Base-by-base conservation (phyloP, 1,284 basidiomycete species). In the Naganishia albida region DNA sequence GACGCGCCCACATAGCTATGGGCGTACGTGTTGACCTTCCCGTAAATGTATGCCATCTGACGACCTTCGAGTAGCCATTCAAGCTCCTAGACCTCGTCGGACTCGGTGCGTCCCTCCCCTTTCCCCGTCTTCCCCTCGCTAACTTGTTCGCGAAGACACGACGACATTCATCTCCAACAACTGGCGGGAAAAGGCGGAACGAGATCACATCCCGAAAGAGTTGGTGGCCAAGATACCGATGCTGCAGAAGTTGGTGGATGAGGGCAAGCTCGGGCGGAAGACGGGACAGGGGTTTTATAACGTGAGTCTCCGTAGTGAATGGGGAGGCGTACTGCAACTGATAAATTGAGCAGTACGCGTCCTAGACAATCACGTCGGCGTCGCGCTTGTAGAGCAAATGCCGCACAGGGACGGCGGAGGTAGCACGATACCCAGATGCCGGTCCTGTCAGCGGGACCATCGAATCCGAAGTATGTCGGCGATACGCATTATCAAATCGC, bases 71-170 rank as follows among this genome's bases (percentile, higher is more conserved):
- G 72, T 78, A 83, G 70, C 84, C 84, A 28, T 81, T 85, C 71
- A 82, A 84, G 73, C 78, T 85, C 10, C 79, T 82, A 34, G 84
- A 85, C 73, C 81, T 83, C 63, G 81, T 84, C 49, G 83, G 83
- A 44, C 76, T 84, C 52, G 82, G 82, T 79, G 77, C 72, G 77
- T 74, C 34, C 59, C 52, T 38, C 25, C n/a, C 51, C n/a, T 2
- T 12, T 18, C 4, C 23, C 23, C 18, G 7, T 10, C 20, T 16
- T n/a, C 64, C 25, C 25, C 15, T 34, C 12, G 13, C 7, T 38
- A n/a, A n/a, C n/a, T n/a, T n/a, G n/a, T n/a, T n/a, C n/a, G n/a
- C n/a, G 30, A 8, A 73, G 78, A 79, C 69, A 80, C 78, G 20
- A 75, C 77, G 30, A 74, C 74, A n/a, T 78, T 82, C 75, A 85